Evolutionary conservation across 768 basidiomycete species (phyloP), one percentile per base, ranked within the genome.

Genomic region (Mycena indigotica): DNA sequence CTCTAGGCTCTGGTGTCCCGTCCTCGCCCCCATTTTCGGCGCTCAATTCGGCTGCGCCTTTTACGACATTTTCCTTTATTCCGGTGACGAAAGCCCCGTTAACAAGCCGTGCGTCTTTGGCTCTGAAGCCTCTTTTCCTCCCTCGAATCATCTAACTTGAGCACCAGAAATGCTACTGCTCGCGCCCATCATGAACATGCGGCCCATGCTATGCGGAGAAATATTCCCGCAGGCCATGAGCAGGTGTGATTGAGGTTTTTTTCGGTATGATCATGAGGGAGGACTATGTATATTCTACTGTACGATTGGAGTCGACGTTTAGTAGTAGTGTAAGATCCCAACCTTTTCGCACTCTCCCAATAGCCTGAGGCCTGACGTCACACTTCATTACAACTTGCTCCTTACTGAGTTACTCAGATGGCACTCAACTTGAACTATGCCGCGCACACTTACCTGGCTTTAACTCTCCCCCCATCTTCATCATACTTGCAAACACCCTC

Each of bases 51-150:
- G 83, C 13, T 74, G 77, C 3, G 68, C 84, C 53, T 58, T 83
- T 35, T 90, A 90, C 61, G 88, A 90, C 63, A 41, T 73, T 2
- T 73, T 86, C 58, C 54, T 89, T 53, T 87, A 80, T 70, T 76
- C 75, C 3, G 87, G 84, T 17, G 63, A 75, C 3, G 85, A 88
- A 53, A 81, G 78, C 50, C 65, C 81, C 24, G 56, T 86, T 45
- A 85, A 86, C 66, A 73, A 69, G 61, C 81, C 81, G 85, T 86
- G 55, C 63, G 79, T n/a, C n/a, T n/a, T 69, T 3, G 63, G 40
- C 58, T 45, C 19, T 38, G 41, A 10, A 8, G 69, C 24, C 35
- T 48, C 19, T 8, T 49, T 16, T 45, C 38, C 35, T 16, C 35
- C 35, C 8, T 19, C 16, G 1, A 19, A 1, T 30, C n/a, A n/a